These are phyloP conservation scores for Arbutus unedo DNA, from an alignment of 148 eudicot genomes.

Conservation along the genomic window DNA sequence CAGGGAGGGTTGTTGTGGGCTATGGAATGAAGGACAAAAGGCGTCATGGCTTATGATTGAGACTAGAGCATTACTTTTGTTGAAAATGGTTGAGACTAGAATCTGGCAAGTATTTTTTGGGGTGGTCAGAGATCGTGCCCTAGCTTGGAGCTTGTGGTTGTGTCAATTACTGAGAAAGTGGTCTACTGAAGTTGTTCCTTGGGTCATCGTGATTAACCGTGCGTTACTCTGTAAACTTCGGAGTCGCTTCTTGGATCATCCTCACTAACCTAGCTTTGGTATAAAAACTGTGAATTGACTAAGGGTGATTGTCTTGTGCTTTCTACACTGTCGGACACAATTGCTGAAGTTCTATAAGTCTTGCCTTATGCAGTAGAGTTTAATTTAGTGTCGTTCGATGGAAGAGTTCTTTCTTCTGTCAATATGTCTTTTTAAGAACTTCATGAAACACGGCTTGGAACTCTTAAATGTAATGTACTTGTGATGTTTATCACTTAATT, in stretches of 20 bases:
- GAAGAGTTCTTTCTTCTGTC: not conserved
- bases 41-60: not conserved
- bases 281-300: not conserved
- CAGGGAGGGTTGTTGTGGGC: not conserved
- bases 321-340: not conserved
- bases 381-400: not conserved
- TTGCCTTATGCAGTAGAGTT: not conserved
- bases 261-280: not conserved
- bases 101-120: not conserved
- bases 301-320: not conserved
- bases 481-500: not conserved
- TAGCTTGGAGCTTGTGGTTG: not conserved
- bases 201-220: not conserved
- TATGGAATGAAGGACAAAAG: not conserved
- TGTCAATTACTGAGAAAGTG: not conserved
- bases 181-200: not conserved
- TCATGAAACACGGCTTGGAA: not conserved
- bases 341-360: not conserved
- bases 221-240: not conserved
- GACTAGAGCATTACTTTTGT: not conserved
- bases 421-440: not conserved
- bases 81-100: not conserved
- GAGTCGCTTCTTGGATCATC: not conserved
- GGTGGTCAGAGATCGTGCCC: slow-evolving; percentile 1
- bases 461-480: not conserved